Base-by-base conservation (phyloP, 2,329 filamentous ascomycete genomes). In the Capronia americana region DNA sequence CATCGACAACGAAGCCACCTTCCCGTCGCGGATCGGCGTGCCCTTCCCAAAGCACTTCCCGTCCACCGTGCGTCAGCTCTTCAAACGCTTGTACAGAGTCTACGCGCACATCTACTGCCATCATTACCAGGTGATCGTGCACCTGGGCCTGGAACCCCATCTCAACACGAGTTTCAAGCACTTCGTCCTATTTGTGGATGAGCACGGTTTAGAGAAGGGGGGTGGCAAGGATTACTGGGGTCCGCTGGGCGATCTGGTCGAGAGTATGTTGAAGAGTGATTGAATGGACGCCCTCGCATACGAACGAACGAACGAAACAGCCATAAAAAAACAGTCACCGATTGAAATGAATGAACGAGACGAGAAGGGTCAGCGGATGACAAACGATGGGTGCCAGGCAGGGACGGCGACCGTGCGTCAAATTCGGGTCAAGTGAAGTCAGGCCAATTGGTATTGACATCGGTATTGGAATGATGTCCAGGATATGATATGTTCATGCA, bases 61-160 rank as follows among this genome's bases (percentile, higher is more conserved):
- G 7, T 84, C 88, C 63, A 89, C 97, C 64, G 89, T 97, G 69
- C 91, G 92, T 72, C 94, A 97, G 81, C 93, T 99, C 77, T 98
- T 98, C 88, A 99, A 99, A 86, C 91, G 95, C 76, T 90, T 99
- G 82, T 99, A 98, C 82, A 91, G 95, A 73, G 94, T 99, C 69
- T 99, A 99, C 79, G 95, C 95, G 51, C 95, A 99, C 82, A 97
- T 99, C 74, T 99, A 99, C 87, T 99, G 96, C 84, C 95, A 99
- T 80, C 95, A 99, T 83, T 99, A 99, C 81, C 93, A 93, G 41
- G 93, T 99, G 72, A 90, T 99, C 73, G 91, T 96, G 66, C 93
- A 97, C 77, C 87, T 99, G 46, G 95, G 95, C 24, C 86, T 99
- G 65, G 95, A 99, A 80, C 93, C 96, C 53, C 95, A 99, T 79